These are phyloP conservation scores for Plasmodium inui DNA, from an alignment of 169 alveolate species.

Conservation along the genomic window DNA sequence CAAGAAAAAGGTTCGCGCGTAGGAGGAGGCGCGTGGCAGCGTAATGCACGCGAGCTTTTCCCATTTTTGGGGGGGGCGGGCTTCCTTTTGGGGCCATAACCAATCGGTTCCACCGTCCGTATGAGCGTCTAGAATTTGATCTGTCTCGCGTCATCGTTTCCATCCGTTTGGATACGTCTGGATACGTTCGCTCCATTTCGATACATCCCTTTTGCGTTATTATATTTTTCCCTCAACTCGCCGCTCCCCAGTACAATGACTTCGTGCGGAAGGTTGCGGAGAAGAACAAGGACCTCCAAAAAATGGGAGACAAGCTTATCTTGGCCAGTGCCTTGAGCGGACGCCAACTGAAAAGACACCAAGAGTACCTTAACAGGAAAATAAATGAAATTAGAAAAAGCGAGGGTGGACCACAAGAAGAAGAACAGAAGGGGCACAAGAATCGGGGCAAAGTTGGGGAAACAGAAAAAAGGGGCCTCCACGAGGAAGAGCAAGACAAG, in stretches of 20 bases:
- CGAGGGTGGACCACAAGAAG: not conserved
- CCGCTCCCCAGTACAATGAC: slow-evolving; percentile 16
- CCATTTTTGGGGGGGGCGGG: not conserved
- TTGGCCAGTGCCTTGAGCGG: not conserved
- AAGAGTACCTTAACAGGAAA: slow-evolving; percentile 22
- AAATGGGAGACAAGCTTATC: slow-evolving; percentile 2
- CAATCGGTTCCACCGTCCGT: not conserved
- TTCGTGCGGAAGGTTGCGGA: slow-evolving; percentile 2
- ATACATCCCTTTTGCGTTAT: not conserved
- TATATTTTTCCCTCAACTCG: not conserved
- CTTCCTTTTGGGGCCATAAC: not conserved
- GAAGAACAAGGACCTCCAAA: slow-evolving; percentile 23
- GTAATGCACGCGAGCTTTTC: not conserved
- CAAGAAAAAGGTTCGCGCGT: slow-evolving; percentile 41
- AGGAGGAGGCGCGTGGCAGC: slow-evolving; percentile 1
- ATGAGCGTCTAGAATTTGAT: not conserved
- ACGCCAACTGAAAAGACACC: slow-evolving; percentile 21
- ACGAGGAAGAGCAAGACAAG: not conserved
- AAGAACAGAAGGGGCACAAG: not conserved
- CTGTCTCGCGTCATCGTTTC: no score
- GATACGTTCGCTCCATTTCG: not conserved
- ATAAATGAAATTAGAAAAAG: slow-evolving; percentile 18
- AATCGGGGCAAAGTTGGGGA: not conserved
- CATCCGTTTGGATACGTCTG: not conserved
- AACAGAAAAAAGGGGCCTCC: not conserved